Conservation (phyloP, 1,284 basidiomycete species). For the Termitomyces sp. region DNA sequence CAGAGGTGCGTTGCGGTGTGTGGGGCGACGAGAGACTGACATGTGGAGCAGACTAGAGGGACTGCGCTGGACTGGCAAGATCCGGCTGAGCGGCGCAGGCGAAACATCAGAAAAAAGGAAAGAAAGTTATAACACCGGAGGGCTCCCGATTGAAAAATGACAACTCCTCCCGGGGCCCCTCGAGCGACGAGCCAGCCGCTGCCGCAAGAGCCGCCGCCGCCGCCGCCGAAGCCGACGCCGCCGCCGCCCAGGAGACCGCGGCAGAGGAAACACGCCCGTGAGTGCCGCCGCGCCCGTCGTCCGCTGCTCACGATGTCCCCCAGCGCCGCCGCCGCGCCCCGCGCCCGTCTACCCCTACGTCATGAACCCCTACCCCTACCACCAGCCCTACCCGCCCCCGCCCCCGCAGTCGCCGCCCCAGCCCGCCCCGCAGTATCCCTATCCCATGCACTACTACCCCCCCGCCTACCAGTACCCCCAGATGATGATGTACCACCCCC, state of each 20-base stretch:
- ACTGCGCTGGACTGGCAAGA: no score
- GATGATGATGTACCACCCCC: conserved; percentile 60
- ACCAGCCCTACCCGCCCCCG: conserved; percentile 37
- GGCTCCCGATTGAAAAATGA: conserved; percentile 28
- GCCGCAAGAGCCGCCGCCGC: conserved; percentile 42
- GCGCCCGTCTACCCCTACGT: conserved; percentile 33
- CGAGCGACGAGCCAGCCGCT: conserved; percentile 33
- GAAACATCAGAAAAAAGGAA: conserved; percentile 15
- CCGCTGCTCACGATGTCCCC: conserved; percentile 1
- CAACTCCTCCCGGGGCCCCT: conserved; percentile 28
- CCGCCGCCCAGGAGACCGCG: conserved; percentile 41
- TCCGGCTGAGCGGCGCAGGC: not conserved
- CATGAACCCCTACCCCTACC: conserved; percentile 64
- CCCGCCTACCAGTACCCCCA: conserved; percentile 50
- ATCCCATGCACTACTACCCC: conserved; percentile 46
- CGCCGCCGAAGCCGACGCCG: conserved; percentile 28
- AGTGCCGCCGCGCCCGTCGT: conserved; percentile 3
- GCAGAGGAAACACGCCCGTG: conserved; percentile 38
- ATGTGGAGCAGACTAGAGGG: no score
- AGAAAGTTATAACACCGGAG: conserved; percentile 35
- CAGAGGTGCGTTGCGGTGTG: conserved; percentile 9
- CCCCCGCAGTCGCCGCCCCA: conserved; percentile 35
- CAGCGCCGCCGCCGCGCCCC: conserved; percentile 20
- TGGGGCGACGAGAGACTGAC: conserved; percentile 1
- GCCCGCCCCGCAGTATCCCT: conserved; percentile 46